Evolutionary conservation across 179 eudicot genomes (phyloP).

Genomic region (Carnegiea gigantea): DNA sequence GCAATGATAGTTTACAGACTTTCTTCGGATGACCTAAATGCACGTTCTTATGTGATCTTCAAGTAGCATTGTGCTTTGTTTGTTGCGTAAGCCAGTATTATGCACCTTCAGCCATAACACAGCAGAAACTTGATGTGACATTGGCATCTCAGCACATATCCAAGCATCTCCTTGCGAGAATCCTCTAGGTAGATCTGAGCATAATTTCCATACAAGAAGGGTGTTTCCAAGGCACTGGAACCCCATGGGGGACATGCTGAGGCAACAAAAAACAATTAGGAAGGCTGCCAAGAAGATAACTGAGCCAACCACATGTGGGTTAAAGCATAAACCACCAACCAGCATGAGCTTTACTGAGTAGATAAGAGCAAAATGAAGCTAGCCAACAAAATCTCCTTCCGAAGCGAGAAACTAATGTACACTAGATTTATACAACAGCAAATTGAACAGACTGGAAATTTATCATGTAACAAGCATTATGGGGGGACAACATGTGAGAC

Average conservation of each 20-base stretch:
- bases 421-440: not conserved
- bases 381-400: not conserved
- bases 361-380: not conserved
- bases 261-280: constrained; percentile 4
- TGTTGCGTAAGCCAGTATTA: not conserved
- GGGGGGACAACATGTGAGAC: too few relatives aligned
- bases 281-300: not conserved
- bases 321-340: not conserved
- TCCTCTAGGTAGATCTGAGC: constrained; percentile 20
- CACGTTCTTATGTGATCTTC: not conserved
- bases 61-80: not conserved
- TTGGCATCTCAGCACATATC: not conserved
- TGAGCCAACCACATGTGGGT: not conserved
- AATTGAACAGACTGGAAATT: not conserved
- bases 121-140: not conserved
- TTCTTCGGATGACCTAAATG: not conserved
- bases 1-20: not conserved
- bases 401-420: not conserved
- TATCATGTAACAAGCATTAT: not conserved
- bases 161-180: not conserved
- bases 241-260: constrained; percentile 24
- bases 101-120: too few relatives aligned
- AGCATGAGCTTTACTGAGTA: not conserved
- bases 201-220: constrained; percentile 16
- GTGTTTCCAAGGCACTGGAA: constrained; percentile 38